phyloP scores from a whole-genome alignment of 768 basidiomycete species.

The Amanita thiersii region DNA sequence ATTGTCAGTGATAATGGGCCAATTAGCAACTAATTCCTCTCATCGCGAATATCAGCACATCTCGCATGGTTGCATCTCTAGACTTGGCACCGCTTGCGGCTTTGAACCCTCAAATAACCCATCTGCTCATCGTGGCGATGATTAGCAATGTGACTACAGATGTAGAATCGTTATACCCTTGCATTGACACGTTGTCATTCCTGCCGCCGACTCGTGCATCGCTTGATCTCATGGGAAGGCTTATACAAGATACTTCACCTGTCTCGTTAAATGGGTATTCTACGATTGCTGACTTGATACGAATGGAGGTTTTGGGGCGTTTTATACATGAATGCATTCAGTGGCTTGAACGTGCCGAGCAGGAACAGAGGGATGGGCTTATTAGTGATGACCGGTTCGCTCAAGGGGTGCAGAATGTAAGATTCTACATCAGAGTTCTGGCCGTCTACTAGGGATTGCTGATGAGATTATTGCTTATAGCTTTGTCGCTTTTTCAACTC shows the following conservation, averaged over 20 bases:
- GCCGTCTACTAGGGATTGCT: conserved; percentile 1
- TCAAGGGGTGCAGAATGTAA: conserved; percentile 64
- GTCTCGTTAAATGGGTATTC: conserved; percentile 36
- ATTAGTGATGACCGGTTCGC: conserved; percentile 68
- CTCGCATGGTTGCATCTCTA: conserved; percentile 53
- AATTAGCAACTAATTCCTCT: conserved; percentile 45
- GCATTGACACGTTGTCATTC: conserved; percentile 54
- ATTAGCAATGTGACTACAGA: conserved; percentile 34
- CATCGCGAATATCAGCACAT: conserved; percentile 34
- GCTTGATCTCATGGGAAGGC: conserved; percentile 64
- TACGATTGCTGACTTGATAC: conserved; percentile 57
- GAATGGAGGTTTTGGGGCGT: conserved; percentile 56
- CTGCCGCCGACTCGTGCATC: conserved; percentile 68
- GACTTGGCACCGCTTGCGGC: conserved; percentile 62
- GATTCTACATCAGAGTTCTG: conserved; percentile 16
- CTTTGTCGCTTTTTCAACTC: conserved; percentile 73
- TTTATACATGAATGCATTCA: conserved; percentile 66
- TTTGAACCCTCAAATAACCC: conserved; percentile 62
- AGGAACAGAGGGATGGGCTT: conserved; percentile 58
- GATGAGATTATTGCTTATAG: conserved; percentile 24
- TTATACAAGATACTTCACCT: conserved; percentile 54
- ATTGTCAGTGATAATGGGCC: conserved; percentile 2
- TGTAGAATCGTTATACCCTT: conserved; percentile 33
- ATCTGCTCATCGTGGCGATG: conserved; percentile 55
- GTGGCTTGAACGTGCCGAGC: conserved; percentile 64